These are phyloP conservation scores for Euclidium syriacum DNA, from an alignment of 345 rosid genomes.

Conservation along the genomic window DNA sequence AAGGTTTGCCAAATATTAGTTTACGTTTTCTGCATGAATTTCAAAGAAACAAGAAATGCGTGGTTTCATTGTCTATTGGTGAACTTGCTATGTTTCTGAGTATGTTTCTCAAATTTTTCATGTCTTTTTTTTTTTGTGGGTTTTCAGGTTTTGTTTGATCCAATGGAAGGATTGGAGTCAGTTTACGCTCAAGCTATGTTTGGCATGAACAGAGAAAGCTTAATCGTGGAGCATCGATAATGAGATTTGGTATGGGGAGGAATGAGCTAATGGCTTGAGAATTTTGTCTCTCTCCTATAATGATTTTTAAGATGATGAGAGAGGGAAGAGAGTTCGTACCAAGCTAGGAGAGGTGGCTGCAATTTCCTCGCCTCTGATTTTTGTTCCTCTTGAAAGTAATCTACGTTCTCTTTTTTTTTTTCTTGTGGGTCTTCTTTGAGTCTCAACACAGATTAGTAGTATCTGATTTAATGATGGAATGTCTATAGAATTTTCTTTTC, in stretches of 20 bases:
- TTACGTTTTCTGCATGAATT: background rate
- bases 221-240: conserved; percentile 26
- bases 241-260: conserved; percentile 38
- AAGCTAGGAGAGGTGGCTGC: no score
- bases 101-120: background rate
- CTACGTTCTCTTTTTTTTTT: no score
- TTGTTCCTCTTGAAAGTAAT: no score
- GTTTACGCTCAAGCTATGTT: conserved; percentile 33
- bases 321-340: no score
- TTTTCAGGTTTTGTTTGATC: conserved; percentile 18
- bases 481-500: no score
- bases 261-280: conserved; percentile 28
- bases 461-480: no score
- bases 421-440: no score
- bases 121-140: background rate
- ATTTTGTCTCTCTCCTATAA: conserved; percentile 35
- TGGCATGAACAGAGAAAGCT: conserved; percentile 7
- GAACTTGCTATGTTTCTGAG: conserved; percentile 9
- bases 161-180: conserved; percentile 52
- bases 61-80: conserved; percentile 1
- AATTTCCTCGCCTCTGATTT: no score
- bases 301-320: no score
- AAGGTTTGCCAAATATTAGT: conserved; percentile 18
- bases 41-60: background rate
- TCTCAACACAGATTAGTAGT: no score